phyloP scores from a whole-genome alignment of 1,139 yeast species.

The Hyphopichia pseudoburtonii region DNA sequence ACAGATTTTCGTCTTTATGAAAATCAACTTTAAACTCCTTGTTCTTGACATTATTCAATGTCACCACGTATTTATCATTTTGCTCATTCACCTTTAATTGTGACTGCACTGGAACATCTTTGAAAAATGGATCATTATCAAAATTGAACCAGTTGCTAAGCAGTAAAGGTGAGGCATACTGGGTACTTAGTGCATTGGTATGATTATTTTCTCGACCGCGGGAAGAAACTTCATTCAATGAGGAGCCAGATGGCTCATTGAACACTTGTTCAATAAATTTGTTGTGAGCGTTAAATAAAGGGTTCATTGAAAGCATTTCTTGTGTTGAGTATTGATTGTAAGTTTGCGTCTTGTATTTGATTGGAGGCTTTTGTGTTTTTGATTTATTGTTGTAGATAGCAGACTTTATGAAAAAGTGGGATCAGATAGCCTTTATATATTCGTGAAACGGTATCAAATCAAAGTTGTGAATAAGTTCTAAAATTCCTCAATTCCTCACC shows the following conservation, averaged over 20 bases:
- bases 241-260: background rate
- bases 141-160: background rate
- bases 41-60: slow-evolving; percentile 20
- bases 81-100: slow-evolving; percentile 21
- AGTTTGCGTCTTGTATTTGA: too few relatives aligned
- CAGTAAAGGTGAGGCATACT: background rate
- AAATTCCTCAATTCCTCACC: background rate
- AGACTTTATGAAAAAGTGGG: background rate
- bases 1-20: slow-evolving; percentile 23
- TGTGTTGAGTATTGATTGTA: too few relatives aligned
- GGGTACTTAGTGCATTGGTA: background rate
- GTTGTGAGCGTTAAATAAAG: background rate
- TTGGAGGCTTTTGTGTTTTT: too few relatives aligned
- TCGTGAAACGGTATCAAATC: too few relatives aligned
- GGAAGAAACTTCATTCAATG: background rate
- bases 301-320: slow-evolving; percentile 1
- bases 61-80: slow-evolving; percentile 22
- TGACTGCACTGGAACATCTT: background rate
- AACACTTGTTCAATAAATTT: background rate
- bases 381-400: background rate
- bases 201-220: too few relatives aligned
- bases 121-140: slow-evolving; percentile 2
- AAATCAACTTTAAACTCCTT: slow-evolving; percentile 26
- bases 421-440: too few relatives aligned
- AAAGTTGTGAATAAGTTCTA: too few relatives aligned